phyloP scores from a whole-genome alignment of 2,329 filamentous ascomycete genomes.

The Orbilia brochopaga region DNA sequence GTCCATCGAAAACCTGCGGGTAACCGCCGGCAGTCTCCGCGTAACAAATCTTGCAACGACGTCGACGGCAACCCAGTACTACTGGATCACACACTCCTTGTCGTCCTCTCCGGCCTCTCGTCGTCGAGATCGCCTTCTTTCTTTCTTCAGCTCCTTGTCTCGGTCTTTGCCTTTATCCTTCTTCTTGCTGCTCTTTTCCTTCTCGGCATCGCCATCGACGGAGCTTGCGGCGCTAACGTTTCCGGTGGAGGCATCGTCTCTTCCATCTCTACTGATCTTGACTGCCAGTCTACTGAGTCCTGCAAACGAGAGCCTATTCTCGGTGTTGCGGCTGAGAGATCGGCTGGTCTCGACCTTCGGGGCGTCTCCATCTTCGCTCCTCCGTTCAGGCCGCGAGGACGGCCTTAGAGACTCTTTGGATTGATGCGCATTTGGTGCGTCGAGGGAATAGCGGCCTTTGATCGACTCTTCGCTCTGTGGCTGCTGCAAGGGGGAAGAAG shows the following conservation, averaged over 20 bases:
- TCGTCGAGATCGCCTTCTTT: conserved; percentile 26
- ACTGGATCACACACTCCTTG: conserved; percentile 49
- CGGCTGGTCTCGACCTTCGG: conserved; percentile 13
- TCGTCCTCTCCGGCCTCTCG: conserved; percentile 41
- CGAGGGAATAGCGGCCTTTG: conserved; percentile 36
- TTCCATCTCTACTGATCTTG: conserved; percentile 31
- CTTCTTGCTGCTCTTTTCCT: conserved; percentile 28
- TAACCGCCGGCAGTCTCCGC: conserved; percentile 7
- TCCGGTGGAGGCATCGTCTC: conserved; percentile 27
- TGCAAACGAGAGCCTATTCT: conserved; percentile 44
- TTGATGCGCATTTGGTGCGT: conserved; percentile 13
- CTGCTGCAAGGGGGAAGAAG: conserved; percentile 40
- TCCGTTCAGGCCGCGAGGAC: conserved; percentile 42
- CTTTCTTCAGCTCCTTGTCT: conserved; percentile 28
- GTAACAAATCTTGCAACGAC: conserved; percentile 29
- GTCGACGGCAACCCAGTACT: conserved; percentile 43
- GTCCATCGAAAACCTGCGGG: conserved; percentile 10
- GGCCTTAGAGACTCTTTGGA: conserved; percentile 46
- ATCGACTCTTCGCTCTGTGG: conserved; percentile 25
- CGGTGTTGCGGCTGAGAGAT: conserved; percentile 34
- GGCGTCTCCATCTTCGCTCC: conserved; percentile 18
- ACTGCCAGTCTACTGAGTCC: conserved; percentile 39
- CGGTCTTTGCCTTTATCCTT: conserved; percentile 40
- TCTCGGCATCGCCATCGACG: conserved; percentile 36
- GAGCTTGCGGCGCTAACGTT: conserved; percentile 30